Evolutionary conservation across 495 filamentous ascomycete genomes (phyloP).

Genomic region (Penicillium alfredii): DNA sequence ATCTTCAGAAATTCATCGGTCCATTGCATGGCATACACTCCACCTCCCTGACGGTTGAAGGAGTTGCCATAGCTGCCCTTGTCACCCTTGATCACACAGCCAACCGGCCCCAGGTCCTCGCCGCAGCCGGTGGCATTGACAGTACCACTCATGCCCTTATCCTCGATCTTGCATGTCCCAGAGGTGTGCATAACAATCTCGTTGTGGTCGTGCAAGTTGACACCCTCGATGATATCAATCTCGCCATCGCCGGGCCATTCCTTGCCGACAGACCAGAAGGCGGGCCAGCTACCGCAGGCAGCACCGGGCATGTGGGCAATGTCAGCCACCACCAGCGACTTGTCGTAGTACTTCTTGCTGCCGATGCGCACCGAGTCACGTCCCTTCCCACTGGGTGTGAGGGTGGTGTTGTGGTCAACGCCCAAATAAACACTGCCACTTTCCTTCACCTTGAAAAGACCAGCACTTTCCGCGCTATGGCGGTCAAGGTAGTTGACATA

Average conservation of each 20-base stretch:
- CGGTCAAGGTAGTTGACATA: constrained; percentile 62
- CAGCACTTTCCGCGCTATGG: constrained; percentile 45
- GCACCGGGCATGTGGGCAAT: constrained; percentile 69
- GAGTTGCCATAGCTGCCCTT: constrained; percentile 58
- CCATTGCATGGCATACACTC: constrained; percentile 77
- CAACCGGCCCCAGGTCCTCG: constrained; percentile 44
- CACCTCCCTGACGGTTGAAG: constrained; percentile 70
- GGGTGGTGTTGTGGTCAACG: constrained; percentile 39
- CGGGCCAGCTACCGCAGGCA: constrained; percentile 67
- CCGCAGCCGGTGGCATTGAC: constrained; percentile 51
- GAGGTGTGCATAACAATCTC: constrained; percentile 71
- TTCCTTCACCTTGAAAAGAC: constrained; percentile 51
- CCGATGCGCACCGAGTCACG: constrained; percentile 63
- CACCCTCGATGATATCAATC: constrained; percentile 89
- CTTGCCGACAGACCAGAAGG: constrained; percentile 69
- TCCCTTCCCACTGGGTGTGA: constrained; percentile 40
- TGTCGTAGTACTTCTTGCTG: constrained; percentile 60
- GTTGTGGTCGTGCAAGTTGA: constrained; percentile 61
- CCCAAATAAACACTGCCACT: constrained; percentile 47
- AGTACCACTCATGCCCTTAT: constrained; percentile 42
- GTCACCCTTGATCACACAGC: constrained; percentile 41
- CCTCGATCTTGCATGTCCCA: constrained; percentile 54
- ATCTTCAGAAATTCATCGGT: constrained; percentile 59
- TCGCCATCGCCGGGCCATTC: constrained; percentile 78
- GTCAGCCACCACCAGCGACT: constrained; percentile 68